A percentile compares a stretch with the other conserved stretches of the same genome.
Evolutionary conservation across 1,139 yeast species (phyloP).

Genomic region (Barnettozyma hawaiiensis): DNA sequence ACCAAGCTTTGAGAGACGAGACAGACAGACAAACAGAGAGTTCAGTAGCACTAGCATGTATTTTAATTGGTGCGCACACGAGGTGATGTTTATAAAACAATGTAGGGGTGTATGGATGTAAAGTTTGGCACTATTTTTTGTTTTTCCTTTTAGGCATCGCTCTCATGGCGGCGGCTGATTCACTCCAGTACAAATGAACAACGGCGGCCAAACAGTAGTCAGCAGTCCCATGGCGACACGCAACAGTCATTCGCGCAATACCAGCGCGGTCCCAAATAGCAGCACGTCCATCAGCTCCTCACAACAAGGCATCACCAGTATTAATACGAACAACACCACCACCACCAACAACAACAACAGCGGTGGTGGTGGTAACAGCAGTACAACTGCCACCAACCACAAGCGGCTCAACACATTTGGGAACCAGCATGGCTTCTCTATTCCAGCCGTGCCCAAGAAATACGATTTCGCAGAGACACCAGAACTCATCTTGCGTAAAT

Average conservation of each 20-base stretch:
- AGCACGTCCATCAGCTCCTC: neutral
- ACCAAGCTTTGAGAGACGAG: constrained; percentile 16
- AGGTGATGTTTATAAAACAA: too few relatives aligned
- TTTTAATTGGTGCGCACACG: too few relatives aligned
- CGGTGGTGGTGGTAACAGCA: neutral
- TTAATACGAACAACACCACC: too few relatives aligned
- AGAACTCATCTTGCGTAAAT: constrained; percentile 71
- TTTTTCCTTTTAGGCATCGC: neutral
- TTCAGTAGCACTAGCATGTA: too few relatives aligned
- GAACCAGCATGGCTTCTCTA: constrained; percentile 34
- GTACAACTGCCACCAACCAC: constrained; percentile 12
- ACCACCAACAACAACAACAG: neutral
- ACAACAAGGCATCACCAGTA: neutral
- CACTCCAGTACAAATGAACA: too few relatives aligned
- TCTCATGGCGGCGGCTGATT: too few relatives aligned
- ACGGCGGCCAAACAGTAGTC: neutral
- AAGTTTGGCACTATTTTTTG: neutral
- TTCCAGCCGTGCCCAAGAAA: constrained; percentile 37
- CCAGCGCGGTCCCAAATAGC: neutral
- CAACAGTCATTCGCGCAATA: neutral
- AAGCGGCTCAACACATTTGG: constrained; percentile 26
- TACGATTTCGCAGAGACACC: constrained; percentile 67
- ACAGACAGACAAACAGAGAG: too few relatives aligned
- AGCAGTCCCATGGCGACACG: neutral
- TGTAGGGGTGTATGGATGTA: constrained; percentile 1